Percentiles rank a stretch among this genome's conserved stretches.
Conservation (phyloP, 768 basidiomycete species). For the Amanita subjunquillea region DNA sequence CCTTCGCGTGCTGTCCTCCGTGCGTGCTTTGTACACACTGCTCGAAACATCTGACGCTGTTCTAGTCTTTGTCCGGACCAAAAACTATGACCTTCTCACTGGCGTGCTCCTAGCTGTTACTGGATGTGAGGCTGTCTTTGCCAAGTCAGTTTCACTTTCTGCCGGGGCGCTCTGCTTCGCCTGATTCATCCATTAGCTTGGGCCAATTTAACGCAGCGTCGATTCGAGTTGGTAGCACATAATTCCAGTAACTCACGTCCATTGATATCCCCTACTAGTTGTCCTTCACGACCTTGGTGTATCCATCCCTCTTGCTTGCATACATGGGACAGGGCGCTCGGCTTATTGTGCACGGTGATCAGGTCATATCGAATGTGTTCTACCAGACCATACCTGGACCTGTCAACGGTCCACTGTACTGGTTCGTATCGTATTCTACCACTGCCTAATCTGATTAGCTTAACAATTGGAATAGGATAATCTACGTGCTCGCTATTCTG, state of each 20-base stretch:
- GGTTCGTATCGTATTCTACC: conserved; percentile 21
- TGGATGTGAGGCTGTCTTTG: conserved; percentile 60
- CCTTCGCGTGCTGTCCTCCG: conserved; percentile 58
- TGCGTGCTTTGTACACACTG: conserved; percentile 16
- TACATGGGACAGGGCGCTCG: conserved; percentile 68
- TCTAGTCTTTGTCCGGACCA: conserved; percentile 55
- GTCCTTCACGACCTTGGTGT: conserved; percentile 43
- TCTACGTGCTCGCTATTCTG: conserved; percentile 52
- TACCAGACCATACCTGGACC: conserved; percentile 56
- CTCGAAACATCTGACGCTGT: background rate
- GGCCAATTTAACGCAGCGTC: conserved; percentile 58
- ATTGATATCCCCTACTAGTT: conserved; percentile 29
- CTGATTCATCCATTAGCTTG: conserved; percentile 25
- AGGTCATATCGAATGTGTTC: conserved; percentile 45
- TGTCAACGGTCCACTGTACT: conserved; percentile 42
- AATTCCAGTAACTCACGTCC: background rate
- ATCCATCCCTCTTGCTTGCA: conserved; percentile 49
- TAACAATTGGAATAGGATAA: conserved; percentile 28
- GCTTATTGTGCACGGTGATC: conserved; percentile 39
- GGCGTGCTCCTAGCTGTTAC: conserved; percentile 59
- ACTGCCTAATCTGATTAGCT: background rate
- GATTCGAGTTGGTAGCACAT: conserved; percentile 31
- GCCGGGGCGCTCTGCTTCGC: background rate
- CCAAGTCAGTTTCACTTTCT: conserved; percentile 33
- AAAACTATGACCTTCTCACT: conserved; percentile 47